Evolutionary conservation across 2,329 filamentous ascomycete species (phyloP), one percentile per base, ranked within the genome.

Genomic region (Lasiodiplodia sp.): DNA sequence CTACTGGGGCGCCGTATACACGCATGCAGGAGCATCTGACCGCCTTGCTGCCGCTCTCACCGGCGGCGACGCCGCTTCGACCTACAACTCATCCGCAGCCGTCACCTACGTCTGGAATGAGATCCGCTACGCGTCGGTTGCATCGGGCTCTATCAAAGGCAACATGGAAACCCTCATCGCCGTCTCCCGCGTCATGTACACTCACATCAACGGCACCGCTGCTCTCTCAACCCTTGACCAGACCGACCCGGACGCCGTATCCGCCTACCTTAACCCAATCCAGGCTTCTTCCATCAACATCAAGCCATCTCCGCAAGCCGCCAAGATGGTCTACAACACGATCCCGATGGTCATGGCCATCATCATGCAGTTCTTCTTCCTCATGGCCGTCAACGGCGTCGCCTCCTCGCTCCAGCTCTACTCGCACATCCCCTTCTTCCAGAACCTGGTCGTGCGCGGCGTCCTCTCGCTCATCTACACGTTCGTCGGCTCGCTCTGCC

Each of bases 341-440:
- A 72, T 83, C 8, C 75, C 79, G 2, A 79, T 84, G 65, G 80
- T 83, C 64, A 75, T 85, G 37, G 79, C 82, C 28, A 72, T 85
- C 12, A 79, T 85, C 49, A 80, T 82, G 68, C 80, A 85, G 70
- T 85, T 85, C 75, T 84, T 84, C 77, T 85, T 80, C 70, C 74
- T 85, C 14, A 78, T 81, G 34, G 79, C 78, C 55, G 72, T 84
- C 69, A 85, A 85, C 72, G 82, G 81, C 18, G 73, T 84, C 18
- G 79, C 64, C 44, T 60, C 44, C 67, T 21, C 62, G 71, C 14
- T 57, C 81, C 11, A 58, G 72, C n/a, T 72, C 78, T 2, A 68
- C 56, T 31, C 34, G 12, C 56, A 63, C 56, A 49, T 78, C 14
- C 70, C 69, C 25, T 70, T 70, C 2, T 63, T 68, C 25, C 70